These are phyloP conservation scores for Clitocybe nebularis DNA, from an alignment of 1,284 basidiomycete genomes.

Conservation along the genomic window DNA sequence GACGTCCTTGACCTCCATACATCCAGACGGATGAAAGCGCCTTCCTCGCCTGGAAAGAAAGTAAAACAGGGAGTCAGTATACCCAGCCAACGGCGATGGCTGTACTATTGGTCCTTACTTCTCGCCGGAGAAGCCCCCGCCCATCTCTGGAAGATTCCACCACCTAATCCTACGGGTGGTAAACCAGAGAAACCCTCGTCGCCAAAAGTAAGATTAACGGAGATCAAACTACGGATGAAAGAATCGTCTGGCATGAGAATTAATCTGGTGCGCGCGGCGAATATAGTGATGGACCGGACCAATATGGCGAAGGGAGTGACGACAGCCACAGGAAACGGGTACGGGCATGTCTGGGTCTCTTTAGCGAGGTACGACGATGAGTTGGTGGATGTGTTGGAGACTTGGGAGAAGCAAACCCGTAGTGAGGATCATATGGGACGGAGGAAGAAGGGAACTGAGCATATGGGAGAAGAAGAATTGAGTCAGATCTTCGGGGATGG, in stretches of 20 bases:
- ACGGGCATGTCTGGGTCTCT: conserved; percentile 62
- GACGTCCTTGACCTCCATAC: conserved; percentile 66
- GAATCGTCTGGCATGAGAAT: conserved; percentile 49
- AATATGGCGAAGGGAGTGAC: conserved; percentile 24
- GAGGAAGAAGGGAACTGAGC: conserved; percentile 32
- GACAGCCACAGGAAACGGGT: conserved; percentile 25
- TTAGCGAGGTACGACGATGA: conserved; percentile 75
- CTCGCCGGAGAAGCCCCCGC: conserved; percentile 51
- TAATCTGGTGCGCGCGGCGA: conserved; percentile 52
- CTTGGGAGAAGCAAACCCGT: conserved; percentile 54
- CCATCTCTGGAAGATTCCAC: conserved; percentile 41
- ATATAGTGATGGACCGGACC: conserved; percentile 44
- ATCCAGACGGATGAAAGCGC: conserved; percentile 61
- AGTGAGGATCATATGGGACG: conserved; percentile 35
- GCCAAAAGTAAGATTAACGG: conserved; percentile 43
- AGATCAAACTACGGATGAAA: conserved; percentile 55
- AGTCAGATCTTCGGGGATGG: conserved; percentile 46
- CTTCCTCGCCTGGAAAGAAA: conserved; percentile 37
- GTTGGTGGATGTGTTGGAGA: conserved; percentile 57
- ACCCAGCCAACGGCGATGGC: conserved; percentile 69
- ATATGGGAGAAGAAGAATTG: conserved; percentile 33
- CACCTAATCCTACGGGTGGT: conserved; percentile 23
- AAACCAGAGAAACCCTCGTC: conserved; percentile 11
- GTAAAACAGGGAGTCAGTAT: conserved; percentile 68
- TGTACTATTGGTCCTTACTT: conserved; percentile 71